Evolutionary conservation across 2,329 filamentous ascomycete genomes (phyloP).

Genomic region (Colletotrichum graminicola): DNA sequence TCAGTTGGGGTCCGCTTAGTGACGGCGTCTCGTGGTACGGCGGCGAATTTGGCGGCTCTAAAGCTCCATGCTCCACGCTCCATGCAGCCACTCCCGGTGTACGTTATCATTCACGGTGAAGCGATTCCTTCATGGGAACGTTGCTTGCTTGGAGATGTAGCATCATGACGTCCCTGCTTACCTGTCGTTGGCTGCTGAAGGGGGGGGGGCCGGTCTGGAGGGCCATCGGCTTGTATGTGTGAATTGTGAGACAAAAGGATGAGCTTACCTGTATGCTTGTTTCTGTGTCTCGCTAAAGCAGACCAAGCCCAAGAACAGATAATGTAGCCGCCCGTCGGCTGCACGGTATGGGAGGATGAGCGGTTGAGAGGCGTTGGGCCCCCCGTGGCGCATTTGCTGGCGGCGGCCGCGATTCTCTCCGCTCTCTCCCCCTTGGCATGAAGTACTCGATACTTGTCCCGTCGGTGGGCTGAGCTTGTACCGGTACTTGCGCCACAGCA

Average conservation of each 20-base stretch:
- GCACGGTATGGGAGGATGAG: not conserved
- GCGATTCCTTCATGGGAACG: not conserved
- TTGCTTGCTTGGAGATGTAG: not conserved
- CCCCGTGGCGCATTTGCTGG: not conserved
- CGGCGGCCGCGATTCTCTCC: not conserved
- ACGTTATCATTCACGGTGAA: not conserved
- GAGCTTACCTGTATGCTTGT: slow-evolving; percentile 12
- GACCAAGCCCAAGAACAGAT: not conserved
- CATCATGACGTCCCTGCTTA: not conserved
- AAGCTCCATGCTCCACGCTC: not conserved
- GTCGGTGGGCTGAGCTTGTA: not conserved
- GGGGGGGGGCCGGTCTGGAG: not conserved
- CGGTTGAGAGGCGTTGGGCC: not conserved
- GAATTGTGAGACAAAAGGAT: not conserved
- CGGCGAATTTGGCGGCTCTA: too few relatives aligned
- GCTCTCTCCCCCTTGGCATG: not conserved
- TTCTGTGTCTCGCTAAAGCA: slow-evolving; percentile 3
- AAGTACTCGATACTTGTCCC: slow-evolving; percentile 10
- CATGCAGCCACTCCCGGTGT: slow-evolving; percentile 5
- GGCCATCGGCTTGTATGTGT: not conserved
- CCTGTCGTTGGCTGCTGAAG: not conserved
- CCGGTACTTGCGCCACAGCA: slow-evolving; percentile 12
- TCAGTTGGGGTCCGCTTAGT: not conserved
- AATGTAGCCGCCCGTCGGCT: not conserved
- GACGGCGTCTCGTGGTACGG: not conserved